Percentiles rank a stretch among this genome's conserved stretches.
phyloP scores from a whole-genome alignment of 352 stramenopile genomes.

The Phytopythium kandeliae region DNA sequence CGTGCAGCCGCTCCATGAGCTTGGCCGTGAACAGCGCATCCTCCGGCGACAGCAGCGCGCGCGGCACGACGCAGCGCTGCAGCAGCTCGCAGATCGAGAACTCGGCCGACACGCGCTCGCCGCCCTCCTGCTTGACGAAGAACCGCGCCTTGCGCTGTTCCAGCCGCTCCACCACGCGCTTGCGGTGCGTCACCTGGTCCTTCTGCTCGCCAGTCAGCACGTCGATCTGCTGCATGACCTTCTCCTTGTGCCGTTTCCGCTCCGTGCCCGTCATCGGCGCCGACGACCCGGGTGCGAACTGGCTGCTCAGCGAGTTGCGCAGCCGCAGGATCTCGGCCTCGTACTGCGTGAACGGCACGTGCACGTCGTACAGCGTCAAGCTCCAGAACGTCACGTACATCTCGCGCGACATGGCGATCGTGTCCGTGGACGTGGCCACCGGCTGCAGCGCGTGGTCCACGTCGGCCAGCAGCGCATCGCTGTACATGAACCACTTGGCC shows the following conservation, averaged over 20 bases:
- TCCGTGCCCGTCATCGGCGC: slow-evolving; percentile 36
- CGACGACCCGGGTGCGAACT: slow-evolving; percentile 15
- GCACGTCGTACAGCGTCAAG: slow-evolving; percentile 83
- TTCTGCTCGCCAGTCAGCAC: slow-evolving; percentile 83
- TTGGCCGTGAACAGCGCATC: slow-evolving; percentile 82
- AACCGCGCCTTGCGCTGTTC: slow-evolving; percentile 67
- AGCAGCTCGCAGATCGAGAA: slow-evolving; percentile 63
- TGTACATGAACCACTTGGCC: slow-evolving; percentile 67
- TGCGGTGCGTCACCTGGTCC: slow-evolving; percentile 79
- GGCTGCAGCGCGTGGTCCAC: slow-evolving; percentile 33
- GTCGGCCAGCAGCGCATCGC: slow-evolving; percentile 48
- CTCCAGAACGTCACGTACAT: slow-evolving; percentile 85
- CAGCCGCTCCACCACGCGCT: slow-evolving; percentile 74
- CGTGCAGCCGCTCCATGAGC: slow-evolving; percentile 80
- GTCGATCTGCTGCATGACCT: slow-evolving; percentile 72
- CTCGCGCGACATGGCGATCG: slow-evolving; percentile 62
- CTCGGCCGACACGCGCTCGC: slow-evolving; percentile 18
- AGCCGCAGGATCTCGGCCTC: slow-evolving; percentile 75
- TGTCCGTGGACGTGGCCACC: slow-evolving; percentile 15
- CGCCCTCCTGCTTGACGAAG: slow-evolving; percentile 35
- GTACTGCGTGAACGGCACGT: slow-evolving; percentile 83
- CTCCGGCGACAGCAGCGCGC: slow-evolving; percentile 72
- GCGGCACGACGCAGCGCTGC: slow-evolving; percentile 75
- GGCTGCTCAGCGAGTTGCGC: slow-evolving; percentile 37
- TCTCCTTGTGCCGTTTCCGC: slow-evolving; percentile 79